These are phyloP conservation scores for Lactarius sanguifluus DNA, from an alignment of 768 basidiomycete species.

Conservation along the genomic window DNA sequence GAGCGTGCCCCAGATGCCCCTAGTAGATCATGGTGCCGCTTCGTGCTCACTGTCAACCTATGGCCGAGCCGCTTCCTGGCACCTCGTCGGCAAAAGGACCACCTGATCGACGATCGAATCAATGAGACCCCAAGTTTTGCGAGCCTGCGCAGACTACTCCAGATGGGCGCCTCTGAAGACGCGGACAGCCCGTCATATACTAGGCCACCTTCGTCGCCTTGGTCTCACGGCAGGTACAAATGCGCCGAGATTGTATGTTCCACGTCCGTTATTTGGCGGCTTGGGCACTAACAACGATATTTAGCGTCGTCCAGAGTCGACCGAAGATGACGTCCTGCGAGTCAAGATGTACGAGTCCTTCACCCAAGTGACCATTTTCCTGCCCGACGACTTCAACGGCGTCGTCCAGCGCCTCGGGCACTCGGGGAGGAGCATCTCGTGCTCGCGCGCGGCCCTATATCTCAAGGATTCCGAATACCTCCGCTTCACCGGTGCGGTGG, in stretches of 20 bases:
- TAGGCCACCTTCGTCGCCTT: neutral
- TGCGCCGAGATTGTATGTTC: slow-evolving; percentile 18
- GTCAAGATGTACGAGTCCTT: slow-evolving; percentile 24
- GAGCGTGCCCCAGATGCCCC: neutral
- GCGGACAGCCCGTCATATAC: neutral
- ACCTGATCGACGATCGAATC: neutral
- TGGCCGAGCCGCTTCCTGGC: neutral
- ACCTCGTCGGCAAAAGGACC: neutral
- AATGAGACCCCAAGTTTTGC: neutral
- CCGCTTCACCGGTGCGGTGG: slow-evolving; percentile 13
- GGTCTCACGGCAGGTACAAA: slow-evolving; percentile 10
- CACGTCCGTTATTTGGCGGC: no score
- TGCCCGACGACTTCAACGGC: slow-evolving; percentile 20
- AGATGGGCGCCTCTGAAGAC: neutral
- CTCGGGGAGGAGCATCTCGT: slow-evolving; percentile 23
- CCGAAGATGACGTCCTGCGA: slow-evolving; percentile 3
- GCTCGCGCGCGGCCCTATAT: slow-evolving; percentile 13
- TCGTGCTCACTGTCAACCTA: neutral
- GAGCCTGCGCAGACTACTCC: slow-evolving; percentile 4
- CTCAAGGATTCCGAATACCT: slow-evolving; percentile 16
- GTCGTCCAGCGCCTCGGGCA: slow-evolving; percentile 23
- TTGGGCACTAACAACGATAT: neutral
- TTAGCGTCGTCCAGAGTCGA: neutral
- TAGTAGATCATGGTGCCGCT: neutral
- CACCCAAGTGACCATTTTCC: slow-evolving; percentile 13